Conservation (phyloP, 2,329 filamentous ascomycete species). For the Talaromyces amestolkiae region DNA sequence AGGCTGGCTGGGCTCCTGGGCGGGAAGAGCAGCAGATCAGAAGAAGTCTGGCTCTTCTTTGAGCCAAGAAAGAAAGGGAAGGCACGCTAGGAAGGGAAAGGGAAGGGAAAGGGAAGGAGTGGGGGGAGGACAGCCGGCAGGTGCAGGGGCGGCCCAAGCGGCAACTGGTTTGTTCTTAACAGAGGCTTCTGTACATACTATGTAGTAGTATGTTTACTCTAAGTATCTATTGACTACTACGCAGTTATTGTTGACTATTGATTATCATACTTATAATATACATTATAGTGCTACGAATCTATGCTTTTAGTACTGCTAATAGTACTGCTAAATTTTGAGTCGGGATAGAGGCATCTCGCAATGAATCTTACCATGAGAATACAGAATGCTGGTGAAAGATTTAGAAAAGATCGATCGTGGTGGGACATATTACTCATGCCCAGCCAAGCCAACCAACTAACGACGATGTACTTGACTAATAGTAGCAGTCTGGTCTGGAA, state of each 20-base stretch:
- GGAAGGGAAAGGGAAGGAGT: slow-evolving; percentile 1
- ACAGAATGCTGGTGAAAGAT: background rate
- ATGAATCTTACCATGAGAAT: background rate
- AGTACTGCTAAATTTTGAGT: background rate
- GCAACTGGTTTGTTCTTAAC: slow-evolving; percentile 1
- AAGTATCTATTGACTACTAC: background rate
- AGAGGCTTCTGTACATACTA: background rate
- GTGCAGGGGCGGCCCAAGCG: slow-evolving; percentile 9
- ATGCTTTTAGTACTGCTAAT: background rate
- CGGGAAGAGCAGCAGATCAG: slow-evolving; percentile 2
- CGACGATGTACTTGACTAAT: no score
- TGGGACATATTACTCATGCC: background rate
- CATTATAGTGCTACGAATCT: background rate
- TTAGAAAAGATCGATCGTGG: background rate
- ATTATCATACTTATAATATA: slow-evolving; percentile 3
- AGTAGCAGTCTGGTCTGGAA: background rate
- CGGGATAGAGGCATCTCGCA: background rate
- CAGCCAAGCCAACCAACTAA: background rate
- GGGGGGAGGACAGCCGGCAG: background rate
- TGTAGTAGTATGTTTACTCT: background rate
- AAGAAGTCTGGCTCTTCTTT: background rate
- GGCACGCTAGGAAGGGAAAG: slow-evolving; percentile 19
- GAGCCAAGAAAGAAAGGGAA: background rate
- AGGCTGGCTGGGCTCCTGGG: slow-evolving; percentile 6
- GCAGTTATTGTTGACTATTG: background rate